Evolutionary conservation across 2,329 filamentous ascomycete genomes (phyloP).

Genomic region (Trichophyton mentagrophytes): DNA sequence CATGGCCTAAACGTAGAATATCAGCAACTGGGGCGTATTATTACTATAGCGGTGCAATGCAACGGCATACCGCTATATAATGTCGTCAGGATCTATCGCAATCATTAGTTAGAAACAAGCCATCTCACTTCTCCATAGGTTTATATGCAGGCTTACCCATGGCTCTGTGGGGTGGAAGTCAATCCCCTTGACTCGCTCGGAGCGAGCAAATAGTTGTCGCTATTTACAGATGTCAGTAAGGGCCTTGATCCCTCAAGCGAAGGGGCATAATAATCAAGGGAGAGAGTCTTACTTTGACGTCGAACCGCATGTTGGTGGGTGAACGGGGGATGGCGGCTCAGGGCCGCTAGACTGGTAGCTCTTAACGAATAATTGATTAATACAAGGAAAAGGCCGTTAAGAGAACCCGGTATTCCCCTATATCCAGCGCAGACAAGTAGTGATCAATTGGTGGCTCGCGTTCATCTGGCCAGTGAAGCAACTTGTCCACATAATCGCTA

Average conservation of each 20-base stretch:
- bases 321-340: not conserved
- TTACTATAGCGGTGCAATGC: not conserved
- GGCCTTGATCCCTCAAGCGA: constrained; percentile 16
- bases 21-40: constrained; percentile 11
- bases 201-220: constrained; percentile 75
- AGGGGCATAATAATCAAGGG: not conserved
- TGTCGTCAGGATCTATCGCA: constrained; percentile 60
- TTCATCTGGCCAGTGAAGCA: constrained; percentile 6
- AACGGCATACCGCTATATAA: constrained; percentile 70
- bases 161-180: constrained; percentile 95
- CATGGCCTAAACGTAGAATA: constrained; percentile 55
- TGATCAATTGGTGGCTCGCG: not conserved
- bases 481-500: constrained; percentile 14
- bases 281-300: constrained; percentile 42
- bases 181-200: constrained; percentile 91
- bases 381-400: not conserved
- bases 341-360: constrained; percentile 5
- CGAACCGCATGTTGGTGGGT: constrained; percentile 42
- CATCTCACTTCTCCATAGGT: not conserved
- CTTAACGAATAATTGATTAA: not conserved
- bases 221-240: constrained; percentile 34
- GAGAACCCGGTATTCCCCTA: not conserved
- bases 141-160: constrained; percentile 51
- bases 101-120: constrained; percentile 21
- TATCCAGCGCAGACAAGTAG: not conserved